phyloP scores from a whole-genome alignment of 2,329 filamentous ascomycete species.

The Fusarium sp. region DNA sequence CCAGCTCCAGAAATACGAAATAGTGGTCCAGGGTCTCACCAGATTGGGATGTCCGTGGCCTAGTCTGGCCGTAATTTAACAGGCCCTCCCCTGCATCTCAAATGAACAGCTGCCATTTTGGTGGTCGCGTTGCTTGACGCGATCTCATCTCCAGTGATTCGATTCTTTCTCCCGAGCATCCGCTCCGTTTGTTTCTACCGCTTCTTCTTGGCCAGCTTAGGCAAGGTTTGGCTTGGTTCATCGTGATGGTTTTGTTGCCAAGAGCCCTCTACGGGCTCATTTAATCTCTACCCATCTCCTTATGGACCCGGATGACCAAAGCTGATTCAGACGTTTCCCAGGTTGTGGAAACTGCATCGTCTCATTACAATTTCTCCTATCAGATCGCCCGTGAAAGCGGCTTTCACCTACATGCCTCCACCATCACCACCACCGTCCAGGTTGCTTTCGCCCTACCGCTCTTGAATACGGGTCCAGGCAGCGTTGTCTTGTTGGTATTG shows the following conservation, averaged over 20 bases:
- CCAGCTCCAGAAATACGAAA: constrained; percentile 22
- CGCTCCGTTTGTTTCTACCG: constrained; percentile 28
- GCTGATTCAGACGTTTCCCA: not conserved
- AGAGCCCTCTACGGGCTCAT: constrained; percentile 4
- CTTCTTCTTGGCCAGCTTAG: constrained; percentile 21
- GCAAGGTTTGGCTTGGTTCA: not conserved
- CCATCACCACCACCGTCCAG: constrained; percentile 21
- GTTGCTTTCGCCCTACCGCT: constrained; percentile 21
- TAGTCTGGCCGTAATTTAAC: constrained; percentile 29
- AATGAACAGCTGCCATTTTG: constrained; percentile 17
- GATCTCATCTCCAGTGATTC: constrained; percentile 12
- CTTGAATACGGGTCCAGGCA: constrained; percentile 4
- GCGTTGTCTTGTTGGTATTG: not conserved
- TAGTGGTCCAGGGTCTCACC: constrained; percentile 22
- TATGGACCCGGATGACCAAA: constrained; percentile 3
- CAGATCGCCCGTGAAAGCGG: constrained; percentile 2
- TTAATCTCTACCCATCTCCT: constrained; percentile 13
- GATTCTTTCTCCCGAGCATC: constrained; percentile 1
- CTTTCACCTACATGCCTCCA: constrained; percentile 16
- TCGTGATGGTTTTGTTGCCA: constrained; percentile 8
- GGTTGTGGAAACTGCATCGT: constrained; percentile 8
- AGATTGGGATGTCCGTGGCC: constrained; percentile 30
- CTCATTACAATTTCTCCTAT: constrained; percentile 9
- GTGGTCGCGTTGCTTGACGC: constrained; percentile 7
- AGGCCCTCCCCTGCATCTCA: constrained; percentile 27